Percentiles rank a stretch among this genome's conserved stretches.
These are phyloP conservation scores for Aristolochia contorta DNA, from an alignment of 164 flowering plant genomes.

Conservation along the genomic window DNA sequence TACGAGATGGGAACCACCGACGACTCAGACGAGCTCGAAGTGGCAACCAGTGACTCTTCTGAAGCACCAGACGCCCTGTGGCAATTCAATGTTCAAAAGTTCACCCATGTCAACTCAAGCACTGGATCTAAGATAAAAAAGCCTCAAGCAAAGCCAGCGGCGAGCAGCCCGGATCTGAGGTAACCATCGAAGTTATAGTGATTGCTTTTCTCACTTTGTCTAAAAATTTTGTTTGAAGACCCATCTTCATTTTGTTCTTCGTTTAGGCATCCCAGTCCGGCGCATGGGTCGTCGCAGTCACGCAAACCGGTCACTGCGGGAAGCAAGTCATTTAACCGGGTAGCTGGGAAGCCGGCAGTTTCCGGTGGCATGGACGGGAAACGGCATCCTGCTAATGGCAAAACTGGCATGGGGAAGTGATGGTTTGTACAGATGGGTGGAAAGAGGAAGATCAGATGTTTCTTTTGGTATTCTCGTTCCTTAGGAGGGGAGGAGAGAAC, in stretches of 20 bases:
- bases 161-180: conserved; percentile 54
- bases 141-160: conserved; percentile 28
- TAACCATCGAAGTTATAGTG: conserved; percentile 7
- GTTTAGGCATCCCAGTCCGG: conserved; percentile 24
- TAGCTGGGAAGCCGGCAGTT: conserved; percentile 32
- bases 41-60: conserved; percentile 85
- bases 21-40: conserved; percentile 71
- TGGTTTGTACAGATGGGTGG: conserved; percentile 1
- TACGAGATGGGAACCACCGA: conserved; percentile 31
- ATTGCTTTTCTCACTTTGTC: neutral
- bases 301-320: conserved; percentile 38
- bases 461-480: conserved; percentile 10
- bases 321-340: conserved; percentile 20
- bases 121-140: conserved; percentile 40
- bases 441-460: neutral
- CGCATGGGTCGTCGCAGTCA: conserved; percentile 52
- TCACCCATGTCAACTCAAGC: conserved; percentile 32
- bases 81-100: conserved; percentile 71
- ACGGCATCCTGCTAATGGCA: conserved; percentile 19
- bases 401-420: conserved; percentile 46
- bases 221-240: neutral
- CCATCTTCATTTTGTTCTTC: neutral
- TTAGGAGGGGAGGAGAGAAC: conserved; percentile 9
- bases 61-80: conserved; percentile 65
- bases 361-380: conserved; percentile 37